A percentile compares a stretch with the other conserved stretches of the same genome.
These are phyloP conservation scores for Scedosporium aurantiacum DNA, from an alignment of 2,329 filamentous ascomycete species.

Conservation along the genomic window DNA sequence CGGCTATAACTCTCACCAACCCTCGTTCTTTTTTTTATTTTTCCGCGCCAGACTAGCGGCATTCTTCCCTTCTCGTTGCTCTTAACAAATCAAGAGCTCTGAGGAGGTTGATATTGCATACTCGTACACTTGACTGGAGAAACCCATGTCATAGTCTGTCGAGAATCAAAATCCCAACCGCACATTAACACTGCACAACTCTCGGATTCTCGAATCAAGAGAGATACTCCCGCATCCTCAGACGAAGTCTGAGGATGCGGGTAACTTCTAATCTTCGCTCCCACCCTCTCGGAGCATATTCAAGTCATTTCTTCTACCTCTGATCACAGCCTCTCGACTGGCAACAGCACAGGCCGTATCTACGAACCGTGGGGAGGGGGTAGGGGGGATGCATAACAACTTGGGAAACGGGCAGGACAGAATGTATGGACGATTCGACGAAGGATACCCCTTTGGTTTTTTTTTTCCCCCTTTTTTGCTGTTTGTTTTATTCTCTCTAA, in stretches of 20 bases:
- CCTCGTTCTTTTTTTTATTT: no score
- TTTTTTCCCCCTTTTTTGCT: constrained; percentile 11
- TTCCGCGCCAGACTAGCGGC: no score
- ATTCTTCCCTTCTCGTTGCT: no score
- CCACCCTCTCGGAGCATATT: neutral
- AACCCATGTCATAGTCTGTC: neutral
- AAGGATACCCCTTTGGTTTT: constrained; percentile 28
- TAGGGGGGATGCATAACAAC: constrained; percentile 19
- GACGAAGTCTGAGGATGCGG: neutral
- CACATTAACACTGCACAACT: constrained; percentile 2
- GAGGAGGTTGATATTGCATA: no score
- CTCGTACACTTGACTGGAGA: no score
- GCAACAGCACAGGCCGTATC: constrained; percentile 22
- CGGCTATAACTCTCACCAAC: no score
- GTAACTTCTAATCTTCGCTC: neutral
- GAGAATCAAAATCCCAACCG: neutral
- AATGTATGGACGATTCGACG: constrained; percentile 33
- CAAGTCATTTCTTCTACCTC: constrained; percentile 16
- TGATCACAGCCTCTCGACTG: constrained; percentile 25
- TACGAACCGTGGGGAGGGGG: constrained; percentile 11
- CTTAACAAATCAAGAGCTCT: no score
- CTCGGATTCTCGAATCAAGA: no score
- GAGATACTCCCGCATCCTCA: neutral
- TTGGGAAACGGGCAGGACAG: constrained; percentile 19
- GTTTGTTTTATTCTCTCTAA: constrained; percentile 8